A percentile compares a stretch with the other conserved stretches of the same genome.
Conservation (phyloP, 2,329 filamentous ascomycete genomes). For the Paecilomyces dactylethromorphus region DNA sequence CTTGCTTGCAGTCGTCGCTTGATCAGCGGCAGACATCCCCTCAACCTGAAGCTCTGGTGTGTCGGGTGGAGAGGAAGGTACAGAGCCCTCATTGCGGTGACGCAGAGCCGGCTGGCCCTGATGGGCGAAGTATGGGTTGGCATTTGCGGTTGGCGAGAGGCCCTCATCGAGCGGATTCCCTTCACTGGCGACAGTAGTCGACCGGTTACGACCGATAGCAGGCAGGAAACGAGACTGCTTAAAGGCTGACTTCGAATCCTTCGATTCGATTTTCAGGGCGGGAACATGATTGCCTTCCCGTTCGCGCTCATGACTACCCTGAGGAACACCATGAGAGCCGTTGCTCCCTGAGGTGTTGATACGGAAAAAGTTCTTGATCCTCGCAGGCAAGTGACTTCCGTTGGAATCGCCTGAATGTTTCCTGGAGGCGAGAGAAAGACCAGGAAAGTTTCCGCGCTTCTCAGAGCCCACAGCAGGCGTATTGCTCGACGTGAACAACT, state of each 20-base stretch:
- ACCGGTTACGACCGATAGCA: conserved; percentile 78
- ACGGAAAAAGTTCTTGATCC: conserved; percentile 64
- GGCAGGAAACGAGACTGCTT: conserved; percentile 86
- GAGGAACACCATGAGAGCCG: conserved; percentile 28
- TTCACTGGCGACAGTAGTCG: conserved; percentile 85
- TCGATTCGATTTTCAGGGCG: conserved; percentile 53
- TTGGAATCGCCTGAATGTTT: conserved; percentile 35
- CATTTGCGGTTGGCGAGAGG: conserved; percentile 84
- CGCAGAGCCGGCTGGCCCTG: conserved; percentile 89
- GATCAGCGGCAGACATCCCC: conserved; percentile 58
- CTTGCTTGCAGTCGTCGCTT: conserved; percentile 72
- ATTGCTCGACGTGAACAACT: conserved; percentile 33
- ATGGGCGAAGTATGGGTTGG: conserved; percentile 95
- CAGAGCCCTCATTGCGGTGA: conserved; percentile 90
- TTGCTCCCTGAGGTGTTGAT: conserved; percentile 52
- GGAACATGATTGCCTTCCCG: conserved; percentile 34
- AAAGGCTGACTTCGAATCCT: conserved; percentile 63
- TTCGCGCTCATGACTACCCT: conserved; percentile 18
- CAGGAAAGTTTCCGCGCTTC: conserved; percentile 41
- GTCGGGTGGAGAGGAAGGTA: conserved; percentile 86
- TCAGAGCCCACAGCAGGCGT: conserved; percentile 37
- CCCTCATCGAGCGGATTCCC: conserved; percentile 83
- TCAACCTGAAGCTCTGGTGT: conserved; percentile 73
- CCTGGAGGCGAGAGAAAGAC: conserved; percentile 38
- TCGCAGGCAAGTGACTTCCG: conserved; percentile 50